Evolutionary conservation across 78 protist species (phyloP).

Genomic region (Cyanophora paradoxa): DNA sequence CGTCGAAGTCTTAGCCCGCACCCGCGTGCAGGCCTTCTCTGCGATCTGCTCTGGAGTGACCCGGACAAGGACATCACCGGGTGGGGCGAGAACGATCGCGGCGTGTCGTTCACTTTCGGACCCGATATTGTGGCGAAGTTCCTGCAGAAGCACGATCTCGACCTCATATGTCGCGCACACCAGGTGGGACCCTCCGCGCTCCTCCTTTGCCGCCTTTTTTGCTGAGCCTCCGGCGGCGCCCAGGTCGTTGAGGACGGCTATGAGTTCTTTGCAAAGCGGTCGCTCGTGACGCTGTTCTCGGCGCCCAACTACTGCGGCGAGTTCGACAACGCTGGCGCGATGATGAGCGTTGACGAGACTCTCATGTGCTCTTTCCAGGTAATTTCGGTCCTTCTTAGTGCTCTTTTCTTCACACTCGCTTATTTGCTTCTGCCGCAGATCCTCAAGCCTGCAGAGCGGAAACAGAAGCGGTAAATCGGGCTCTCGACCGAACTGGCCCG

Average conservation of each 20-base stretch:
- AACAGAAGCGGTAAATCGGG: no score
- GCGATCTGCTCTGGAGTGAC: conserved; percentile 98
- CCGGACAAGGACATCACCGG: conserved; percentile 91
- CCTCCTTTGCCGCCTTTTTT: not conserved
- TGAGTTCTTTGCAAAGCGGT: conserved; percentile 96
- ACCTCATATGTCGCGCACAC: conserved; percentile 96
- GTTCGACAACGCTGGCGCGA: conserved; percentile 96
- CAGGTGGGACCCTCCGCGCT: conserved; percentile 82
- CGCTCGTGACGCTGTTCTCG: conserved; percentile 94
- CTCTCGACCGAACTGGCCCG: no score
- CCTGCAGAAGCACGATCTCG: conserved; percentile 86
- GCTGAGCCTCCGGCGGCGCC: no score
- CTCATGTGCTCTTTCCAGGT: conserved; percentile 98
- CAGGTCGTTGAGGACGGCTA: conserved; percentile 94
- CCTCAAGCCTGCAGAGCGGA: conserved; percentile 88
- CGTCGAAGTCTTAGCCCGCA: no score
- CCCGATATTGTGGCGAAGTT: conserved; percentile 85
- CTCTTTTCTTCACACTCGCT: not conserved
- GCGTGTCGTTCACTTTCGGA: conserved; percentile 97
- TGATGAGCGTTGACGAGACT: conserved; percentile 97
- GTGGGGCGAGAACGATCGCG: conserved; percentile 98
- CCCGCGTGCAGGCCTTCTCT: conserved; percentile 86
- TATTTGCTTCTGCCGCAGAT: conserved; percentile 19
- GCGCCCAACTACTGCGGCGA: conserved; percentile 99
- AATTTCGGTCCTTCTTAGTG: not conserved